Percentiles rank a stretch among this genome's conserved stretches.
These are phyloP conservation scores for Barnettozyma sp. DNA, from an alignment of 805 yeast genomes.

Conservation along the genomic window DNA sequence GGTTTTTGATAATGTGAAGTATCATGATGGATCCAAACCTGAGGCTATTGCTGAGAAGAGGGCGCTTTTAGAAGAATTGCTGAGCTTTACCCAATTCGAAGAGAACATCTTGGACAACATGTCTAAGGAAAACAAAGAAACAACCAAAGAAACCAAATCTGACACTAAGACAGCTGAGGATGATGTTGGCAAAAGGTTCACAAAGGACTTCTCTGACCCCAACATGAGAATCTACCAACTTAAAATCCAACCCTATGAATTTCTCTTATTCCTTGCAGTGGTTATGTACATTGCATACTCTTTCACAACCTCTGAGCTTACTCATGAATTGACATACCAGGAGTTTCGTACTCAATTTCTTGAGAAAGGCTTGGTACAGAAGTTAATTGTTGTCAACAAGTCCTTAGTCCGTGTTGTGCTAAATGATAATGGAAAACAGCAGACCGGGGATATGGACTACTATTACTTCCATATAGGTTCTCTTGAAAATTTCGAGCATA, in stretches of 20 bases:
- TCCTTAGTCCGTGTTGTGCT: constrained; percentile 65
- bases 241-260: constrained; percentile 30
- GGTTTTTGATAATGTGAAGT: constrained; percentile 5
- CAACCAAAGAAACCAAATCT: constrained; percentile 10
- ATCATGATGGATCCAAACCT: constrained; percentile 1
- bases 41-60: constrained; percentile 8
- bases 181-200: constrained; percentile 17
- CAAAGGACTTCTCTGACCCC: constrained; percentile 26
- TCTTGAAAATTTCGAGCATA: constrained; percentile 79
- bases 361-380: constrained; percentile 70
- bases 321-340: constrained; percentile 77
- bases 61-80: constrained; percentile 10
- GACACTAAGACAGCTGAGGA: constrained; percentile 12
- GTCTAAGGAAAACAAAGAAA: constrained; percentile 10
- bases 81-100: constrained; percentile 9
- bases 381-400: constrained; percentile 70
- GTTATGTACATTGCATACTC: constrained; percentile 28
- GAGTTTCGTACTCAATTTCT: constrained; percentile 74
- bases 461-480: constrained; percentile 79
- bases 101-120: constrained; percentile 10
- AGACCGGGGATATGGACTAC: constrained; percentile 33
- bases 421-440: constrained; percentile 41
- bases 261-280: constrained; percentile 28
- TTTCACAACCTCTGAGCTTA: constrained; percentile 25
- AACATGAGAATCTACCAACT: constrained; percentile 26